Conservation (phyloP, 768 basidiomycete species). For the Rhodosporidiobolus odoratus region DNA sequence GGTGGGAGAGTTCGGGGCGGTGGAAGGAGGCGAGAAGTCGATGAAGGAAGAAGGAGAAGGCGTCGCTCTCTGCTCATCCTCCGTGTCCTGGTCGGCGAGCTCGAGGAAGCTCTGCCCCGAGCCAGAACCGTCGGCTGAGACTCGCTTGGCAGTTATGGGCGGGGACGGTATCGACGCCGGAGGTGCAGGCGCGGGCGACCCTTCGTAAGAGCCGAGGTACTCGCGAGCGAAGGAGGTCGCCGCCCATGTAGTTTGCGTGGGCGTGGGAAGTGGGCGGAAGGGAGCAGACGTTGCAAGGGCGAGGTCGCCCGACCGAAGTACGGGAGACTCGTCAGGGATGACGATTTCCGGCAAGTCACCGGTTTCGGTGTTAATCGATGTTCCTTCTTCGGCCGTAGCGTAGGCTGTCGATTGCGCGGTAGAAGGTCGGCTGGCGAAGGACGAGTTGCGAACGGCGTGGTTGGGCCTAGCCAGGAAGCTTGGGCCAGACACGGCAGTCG, state of each 20-base stretch:
- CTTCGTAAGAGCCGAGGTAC: constrained; percentile 12
- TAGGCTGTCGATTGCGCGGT: not conserved
- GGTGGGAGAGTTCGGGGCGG: not conserved
- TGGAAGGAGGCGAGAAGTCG: constrained; percentile 20
- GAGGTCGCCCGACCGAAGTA: not conserved
- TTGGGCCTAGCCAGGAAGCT: not conserved
- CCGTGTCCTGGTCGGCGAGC: not conserved
- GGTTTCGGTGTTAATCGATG: not conserved
- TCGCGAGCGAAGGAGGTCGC: constrained; percentile 19
- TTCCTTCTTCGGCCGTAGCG: not conserved
- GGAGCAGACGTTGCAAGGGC: not conserved
- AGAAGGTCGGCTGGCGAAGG: not conserved
- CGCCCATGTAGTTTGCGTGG: constrained; percentile 7
- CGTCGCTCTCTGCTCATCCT: too few relatives aligned
- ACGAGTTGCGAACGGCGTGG: not conserved
- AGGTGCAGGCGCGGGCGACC: not conserved
- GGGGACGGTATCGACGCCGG: not conserved
- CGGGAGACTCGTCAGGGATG: not conserved
- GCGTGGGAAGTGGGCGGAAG: constrained; percentile 5
- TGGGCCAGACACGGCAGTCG: not conserved
- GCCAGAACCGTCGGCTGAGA: not conserved
- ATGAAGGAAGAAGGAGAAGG: constrained; percentile 1
- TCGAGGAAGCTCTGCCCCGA: constrained; percentile 15
- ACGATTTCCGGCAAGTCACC: not conserved
- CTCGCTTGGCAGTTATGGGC: not conserved